Base-by-base conservation (phyloP, 2,329 filamentous ascomycete species). In the Cytospora piceicola region DNA sequence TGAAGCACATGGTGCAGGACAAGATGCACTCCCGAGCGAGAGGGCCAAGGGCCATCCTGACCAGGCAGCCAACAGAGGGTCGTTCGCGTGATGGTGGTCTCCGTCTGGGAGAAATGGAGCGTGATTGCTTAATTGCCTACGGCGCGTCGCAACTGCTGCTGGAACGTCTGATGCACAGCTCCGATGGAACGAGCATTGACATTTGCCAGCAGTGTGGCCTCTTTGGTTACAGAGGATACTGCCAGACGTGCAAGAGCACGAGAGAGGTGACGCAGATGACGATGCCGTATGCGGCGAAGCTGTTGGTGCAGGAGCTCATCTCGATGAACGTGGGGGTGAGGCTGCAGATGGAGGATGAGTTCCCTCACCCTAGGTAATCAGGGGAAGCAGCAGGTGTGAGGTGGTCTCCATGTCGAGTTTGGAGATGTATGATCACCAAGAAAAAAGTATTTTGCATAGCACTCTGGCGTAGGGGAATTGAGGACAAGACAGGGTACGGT, bases 1-100 rank as follows among this genome's bases (percentile, higher is more conserved):
- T 99, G 70, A 99, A 99, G 85, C 95, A 99, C 84, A 99, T 99
- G 95, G 95, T 99, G 4, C 94, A 98, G 77, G 95, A 99, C 77
- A 99, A 99, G 81, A 98, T 99, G 95, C 95, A 99, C 80, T 94
- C 92, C 36, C 92, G 95, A 68, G 89, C 94, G 2, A 90, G 93
- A 17, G 96, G 96, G 0, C 96, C 95, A 0, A 86, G 92, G 15
- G 94, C 94, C 30, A 95, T 97, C 70, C 84, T 99, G 30, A 99
- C 95, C 0, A 89, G 95, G 12, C 95, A 99, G 77, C 95, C 95
- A 0, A 99, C 94, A 0, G 95, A 99, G 81, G 95, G 95, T 83
- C 88, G 95, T 72, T 96, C 94, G 11, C 84, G 94, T 65, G 92
- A 96, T 70, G 95, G 95, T 78, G 95, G 95, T 77, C 83, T 99